Evolutionary conservation across 257 asterid species (phyloP).

Genomic region (Solanum medicagineum): DNA sequence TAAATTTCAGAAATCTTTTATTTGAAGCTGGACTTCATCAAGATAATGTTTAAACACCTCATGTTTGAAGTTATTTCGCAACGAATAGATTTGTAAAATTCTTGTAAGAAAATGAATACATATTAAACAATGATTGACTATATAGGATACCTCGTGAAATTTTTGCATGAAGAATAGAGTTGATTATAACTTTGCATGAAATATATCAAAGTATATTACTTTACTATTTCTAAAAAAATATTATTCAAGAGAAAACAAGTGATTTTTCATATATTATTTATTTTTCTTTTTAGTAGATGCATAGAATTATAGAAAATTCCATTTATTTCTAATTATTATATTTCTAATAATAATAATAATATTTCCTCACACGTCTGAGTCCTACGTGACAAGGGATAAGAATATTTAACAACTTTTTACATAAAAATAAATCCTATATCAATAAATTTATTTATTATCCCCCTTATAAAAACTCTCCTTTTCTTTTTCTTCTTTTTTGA

Average conservation of each 20-base stretch:
- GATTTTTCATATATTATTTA: not conserved
- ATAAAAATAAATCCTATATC: not conserved
- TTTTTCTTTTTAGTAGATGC: not conserved
- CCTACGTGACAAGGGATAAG: not conserved
- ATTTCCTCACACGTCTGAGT: not conserved
- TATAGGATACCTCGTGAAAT: not conserved
- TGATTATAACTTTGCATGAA: not conserved
- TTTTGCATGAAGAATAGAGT: not conserved
- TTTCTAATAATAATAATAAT: not conserved
- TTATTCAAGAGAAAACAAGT: not conserved
- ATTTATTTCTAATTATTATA: not conserved
- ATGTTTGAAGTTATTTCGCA: not conserved
- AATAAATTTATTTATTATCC: not conserved
- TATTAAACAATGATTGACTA: not conserved
- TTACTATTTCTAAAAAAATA: not conserved
- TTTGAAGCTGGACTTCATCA: not conserved
- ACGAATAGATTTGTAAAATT: not conserved
- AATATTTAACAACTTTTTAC: not conserved
- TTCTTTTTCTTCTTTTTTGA: not conserved
- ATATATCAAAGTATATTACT: not conserved
- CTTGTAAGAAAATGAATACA: not conserved
- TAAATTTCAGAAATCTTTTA: not conserved
- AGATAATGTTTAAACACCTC: not conserved
- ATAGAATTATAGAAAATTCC: not conserved
- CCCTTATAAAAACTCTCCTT: not conserved